Base-by-base conservation (phyloP, 2,329 filamentous ascomycete genomes). In the Colletotrichum truncatum region DNA sequence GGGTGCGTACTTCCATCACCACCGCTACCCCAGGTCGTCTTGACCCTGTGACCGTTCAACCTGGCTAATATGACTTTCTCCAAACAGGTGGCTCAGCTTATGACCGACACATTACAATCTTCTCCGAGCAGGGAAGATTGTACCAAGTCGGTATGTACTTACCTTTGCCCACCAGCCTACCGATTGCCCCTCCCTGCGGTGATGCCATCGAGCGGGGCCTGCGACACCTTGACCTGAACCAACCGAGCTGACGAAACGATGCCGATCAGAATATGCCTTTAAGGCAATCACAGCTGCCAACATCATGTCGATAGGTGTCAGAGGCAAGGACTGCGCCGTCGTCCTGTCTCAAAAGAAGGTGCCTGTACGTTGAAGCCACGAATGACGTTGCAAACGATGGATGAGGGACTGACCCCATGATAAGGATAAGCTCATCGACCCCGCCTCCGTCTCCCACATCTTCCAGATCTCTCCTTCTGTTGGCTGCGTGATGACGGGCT, bases 341-440 rank as follows among this genome's bases (percentile, higher is more conserved):
- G 93, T 99, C 56, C 85, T 99, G 78, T 98, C 96, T 68, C 96
- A 99, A 84, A 99, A 99, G 90, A 99, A 99, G 85, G 96, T 99
- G 72, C 95, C 96, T 65, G 95, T 98, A 92, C 71, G 94, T 83
- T 67, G 53, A 39, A 60, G 61, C 58, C 58, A 62, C 64, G 57
- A 56, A 51, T 51, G 43, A 64, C 56, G 26, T 11, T 57, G 54
- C 32, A 56, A 52, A 51, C 39, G 46, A 56, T 48, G 67, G 69
- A 57, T 69, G 70, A 64, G 72, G 25, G 70, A 71, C 79, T 82
- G 71, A 81, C 71, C 41, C 59, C 16, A 32, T 39, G 46, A 52
- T 65, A 74, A 98, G 95, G 96, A 99, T 84, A 99, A 99, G 87
- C 89, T 99, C 76, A 98, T 99, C 84, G 96, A 99, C 79, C 95